phyloP scores from a whole-genome alignment of 768 basidiomycete species.

The Leucogyrophana mollusca region DNA sequence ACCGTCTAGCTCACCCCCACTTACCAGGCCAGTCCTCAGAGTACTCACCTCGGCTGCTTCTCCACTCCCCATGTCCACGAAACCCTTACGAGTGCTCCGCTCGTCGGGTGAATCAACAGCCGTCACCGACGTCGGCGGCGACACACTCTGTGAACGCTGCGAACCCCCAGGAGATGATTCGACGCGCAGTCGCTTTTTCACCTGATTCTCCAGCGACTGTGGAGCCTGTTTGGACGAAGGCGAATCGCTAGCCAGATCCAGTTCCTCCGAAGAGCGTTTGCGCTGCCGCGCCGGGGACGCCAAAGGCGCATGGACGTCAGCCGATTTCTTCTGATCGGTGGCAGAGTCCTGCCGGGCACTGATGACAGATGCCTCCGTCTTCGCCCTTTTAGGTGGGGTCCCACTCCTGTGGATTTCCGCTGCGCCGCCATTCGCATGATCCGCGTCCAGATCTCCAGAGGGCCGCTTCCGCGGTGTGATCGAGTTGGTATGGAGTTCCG shows the following conservation, averaged over 20 bases:
- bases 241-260: conserved; percentile 25
- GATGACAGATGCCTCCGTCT: conserved; percentile 16
- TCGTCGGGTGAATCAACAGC: conserved; percentile 11
- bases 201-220: conserved; percentile 11
- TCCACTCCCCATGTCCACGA: conserved; percentile 15
- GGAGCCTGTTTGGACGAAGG: conserved; percentile 10
- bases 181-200: conserved; percentile 28
- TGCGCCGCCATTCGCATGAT: conserved; percentile 6
- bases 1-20: conserved; percentile 29
- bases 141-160: conserved; percentile 11
- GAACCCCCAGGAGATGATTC: conserved; percentile 10
- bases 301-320: background rate
- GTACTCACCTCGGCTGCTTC: conserved; percentile 1
- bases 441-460: conserved; percentile 36
- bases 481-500: conserved; percentile 8
- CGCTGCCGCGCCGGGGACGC: conserved; percentile 26
- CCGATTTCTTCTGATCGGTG: background rate
- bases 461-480: conserved; percentile 33
- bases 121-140: conserved; percentile 22
- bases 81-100: conserved; percentile 1
- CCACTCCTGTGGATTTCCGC: conserved; percentile 11
- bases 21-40: conserved; percentile 26
- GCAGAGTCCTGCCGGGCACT: conserved; percentile 1
- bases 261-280: conserved; percentile 53
- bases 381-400: conserved; percentile 43